Evolutionary conservation across 148 eudicot species (phyloP).

Genomic region (Amaranthus palmeri): DNA sequence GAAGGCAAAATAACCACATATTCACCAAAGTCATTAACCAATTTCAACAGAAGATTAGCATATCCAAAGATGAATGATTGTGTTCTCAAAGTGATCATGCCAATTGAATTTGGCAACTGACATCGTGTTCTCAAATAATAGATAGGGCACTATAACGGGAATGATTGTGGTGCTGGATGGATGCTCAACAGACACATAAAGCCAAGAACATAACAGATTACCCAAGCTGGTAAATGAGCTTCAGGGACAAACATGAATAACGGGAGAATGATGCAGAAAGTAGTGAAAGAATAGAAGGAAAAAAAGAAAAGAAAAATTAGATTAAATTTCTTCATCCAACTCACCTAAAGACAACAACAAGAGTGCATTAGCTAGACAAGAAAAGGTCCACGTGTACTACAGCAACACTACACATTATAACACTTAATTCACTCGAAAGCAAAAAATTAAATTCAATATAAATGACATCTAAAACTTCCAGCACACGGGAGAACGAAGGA

Average conservation of each 20-base stretch:
- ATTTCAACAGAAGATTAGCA: too few species aligned
- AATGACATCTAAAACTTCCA: too few species aligned
- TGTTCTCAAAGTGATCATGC: slow-evolving; percentile 83
- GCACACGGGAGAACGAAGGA: too few species aligned
- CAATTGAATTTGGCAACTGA: slow-evolving; percentile 87
- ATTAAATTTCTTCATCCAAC: slow-evolving; percentile 70
- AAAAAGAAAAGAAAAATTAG: slow-evolving; percentile 80
- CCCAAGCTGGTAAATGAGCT: slow-evolving; percentile 88
- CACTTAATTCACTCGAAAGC: too few species aligned
- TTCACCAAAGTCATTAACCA: too few species aligned
- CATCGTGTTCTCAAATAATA: slow-evolving; percentile 88
- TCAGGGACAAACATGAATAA: slow-evolving; percentile 88
- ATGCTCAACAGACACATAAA: slow-evolving; percentile 72
- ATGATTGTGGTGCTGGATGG: slow-evolving; percentile 81
- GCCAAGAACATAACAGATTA: slow-evolving; percentile 85
- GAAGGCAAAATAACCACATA: too few species aligned
- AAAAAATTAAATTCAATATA: too few species aligned
- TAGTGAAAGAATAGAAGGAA: slow-evolving; percentile 88
- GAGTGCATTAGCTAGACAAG: not conserved
- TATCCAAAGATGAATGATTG: too few species aligned
- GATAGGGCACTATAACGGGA: slow-evolving; percentile 81
- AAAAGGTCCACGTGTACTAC: not conserved
- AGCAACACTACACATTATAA: too few species aligned
- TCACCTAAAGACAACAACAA: slow-evolving; percentile 40
- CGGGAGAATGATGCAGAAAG: slow-evolving; percentile 89